A percentile compares a stretch with the other conserved stretches of the same genome.
Evolutionary conservation across 768 basidiomycete species (phyloP).

Genomic region (Amanita rubescens): DNA sequence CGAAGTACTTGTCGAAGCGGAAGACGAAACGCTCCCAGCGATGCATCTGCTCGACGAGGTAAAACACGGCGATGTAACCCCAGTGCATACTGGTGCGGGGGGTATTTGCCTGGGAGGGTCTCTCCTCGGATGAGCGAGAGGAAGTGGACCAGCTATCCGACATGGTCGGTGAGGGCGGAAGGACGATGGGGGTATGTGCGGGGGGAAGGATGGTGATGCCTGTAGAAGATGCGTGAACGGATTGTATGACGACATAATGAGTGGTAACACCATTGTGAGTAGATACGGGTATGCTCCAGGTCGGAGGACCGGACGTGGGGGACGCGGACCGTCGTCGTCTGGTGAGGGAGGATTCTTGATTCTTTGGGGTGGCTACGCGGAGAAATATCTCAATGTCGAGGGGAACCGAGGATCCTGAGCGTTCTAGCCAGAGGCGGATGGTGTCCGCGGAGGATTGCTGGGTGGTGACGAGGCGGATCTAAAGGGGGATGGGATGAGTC

Average conservation of each 20-base stretch:
- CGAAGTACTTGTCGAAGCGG: slow-evolving; percentile 69
- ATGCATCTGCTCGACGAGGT: slow-evolving; percentile 73
- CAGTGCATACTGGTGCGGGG: slow-evolving; percentile 55
- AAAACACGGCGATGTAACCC: slow-evolving; percentile 77
- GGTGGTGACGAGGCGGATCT: slow-evolving; percentile 72
- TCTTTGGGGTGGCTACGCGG: slow-evolving; percentile 34
- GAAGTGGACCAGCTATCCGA: slow-evolving; percentile 13
- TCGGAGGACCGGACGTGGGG: slow-evolving; percentile 21
- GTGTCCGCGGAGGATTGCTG: slow-evolving; percentile 69
- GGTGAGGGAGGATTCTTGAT: slow-evolving; percentile 16
- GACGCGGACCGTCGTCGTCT: slow-evolving; percentile 25
- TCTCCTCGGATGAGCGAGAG: slow-evolving; percentile 16
- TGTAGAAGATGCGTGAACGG: slow-evolving; percentile 18
- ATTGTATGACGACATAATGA: slow-evolving; percentile 12
- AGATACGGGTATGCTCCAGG: slow-evolving; percentile 27
- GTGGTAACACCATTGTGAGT: slow-evolving; percentile 21
- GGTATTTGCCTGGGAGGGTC: slow-evolving; percentile 18
- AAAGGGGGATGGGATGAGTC: slow-evolving; percentile 5
- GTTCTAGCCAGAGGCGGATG: slow-evolving; percentile 76
- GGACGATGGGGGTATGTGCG: slow-evolving; percentile 35
- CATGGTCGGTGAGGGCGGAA: slow-evolving; percentile 34
- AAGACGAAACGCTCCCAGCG: slow-evolving; percentile 81
- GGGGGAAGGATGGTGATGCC: slow-evolving; percentile 22
- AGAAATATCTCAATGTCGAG: slow-evolving; percentile 79
- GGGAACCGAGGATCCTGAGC: slow-evolving; percentile 61